These are phyloP conservation scores for Penicillium brasilianum DNA, from an alignment of 2,329 filamentous ascomycete species.

Conservation along the genomic window DNA sequence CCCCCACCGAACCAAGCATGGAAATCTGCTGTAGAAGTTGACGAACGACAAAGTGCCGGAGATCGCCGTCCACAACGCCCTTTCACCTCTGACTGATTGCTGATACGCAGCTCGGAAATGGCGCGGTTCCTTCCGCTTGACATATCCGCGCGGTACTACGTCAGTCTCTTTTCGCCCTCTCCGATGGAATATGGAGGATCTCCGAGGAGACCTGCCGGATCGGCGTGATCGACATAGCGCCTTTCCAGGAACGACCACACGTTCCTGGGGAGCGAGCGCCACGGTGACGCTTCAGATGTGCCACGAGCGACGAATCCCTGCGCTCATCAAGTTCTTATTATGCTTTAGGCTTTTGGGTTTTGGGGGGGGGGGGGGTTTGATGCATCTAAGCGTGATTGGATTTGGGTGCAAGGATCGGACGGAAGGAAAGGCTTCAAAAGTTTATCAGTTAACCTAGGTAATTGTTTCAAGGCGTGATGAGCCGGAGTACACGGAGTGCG, in stretches of 20 bases:
- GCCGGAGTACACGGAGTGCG: not conserved
- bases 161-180: not conserved
- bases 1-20: not conserved
- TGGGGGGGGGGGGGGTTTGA: not conserved
- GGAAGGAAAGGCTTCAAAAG: not conserved
- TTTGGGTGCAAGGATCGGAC: not conserved
- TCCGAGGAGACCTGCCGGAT: slow-evolving; percentile 10
- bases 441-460: not conserved
- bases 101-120: not conserved
- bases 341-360: slow-evolving; percentile 2
- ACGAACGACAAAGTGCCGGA: too few species aligned
- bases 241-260: slow-evolving; percentile 5
- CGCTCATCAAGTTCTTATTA: not conserved
- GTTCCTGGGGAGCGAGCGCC: slow-evolving; percentile 9
- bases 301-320: not conserved
- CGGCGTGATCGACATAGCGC: slow-evolving; percentile 9
- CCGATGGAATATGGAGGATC: not conserved
- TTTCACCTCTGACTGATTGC: not conserved
- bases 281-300: not conserved
- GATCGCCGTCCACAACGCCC: too few species aligned
- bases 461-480: too few species aligned
- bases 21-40: too few species aligned
- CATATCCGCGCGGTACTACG: not conserved
- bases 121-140: not conserved
- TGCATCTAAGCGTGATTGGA: not conserved